Evolutionary conservation across 2,329 filamentous ascomycete genomes (phyloP).

Genomic region (Coniochaeta ligniaria): DNA sequence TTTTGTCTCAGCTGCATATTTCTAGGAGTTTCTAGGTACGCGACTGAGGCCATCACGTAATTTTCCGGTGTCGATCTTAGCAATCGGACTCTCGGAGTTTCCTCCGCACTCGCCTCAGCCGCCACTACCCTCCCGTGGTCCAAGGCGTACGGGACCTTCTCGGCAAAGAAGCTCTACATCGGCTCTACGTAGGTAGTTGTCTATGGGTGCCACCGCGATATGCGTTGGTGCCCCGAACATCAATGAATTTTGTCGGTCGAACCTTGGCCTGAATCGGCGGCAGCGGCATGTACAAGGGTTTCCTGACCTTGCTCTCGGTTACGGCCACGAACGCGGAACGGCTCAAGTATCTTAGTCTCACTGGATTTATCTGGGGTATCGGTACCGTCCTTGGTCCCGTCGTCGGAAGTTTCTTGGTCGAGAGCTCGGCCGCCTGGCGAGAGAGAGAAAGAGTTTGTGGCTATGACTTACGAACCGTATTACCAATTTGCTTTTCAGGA

Average conservation of each 20-base stretch:
- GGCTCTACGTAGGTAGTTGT: conserved; percentile 11
- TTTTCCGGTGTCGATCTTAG: background rate
- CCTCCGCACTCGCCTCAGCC: conserved; percentile 29
- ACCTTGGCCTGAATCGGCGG: conserved; percentile 36
- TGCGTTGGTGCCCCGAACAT: conserved; percentile 37
- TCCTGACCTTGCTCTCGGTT: conserved; percentile 24
- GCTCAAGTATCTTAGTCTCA: conserved; percentile 17
- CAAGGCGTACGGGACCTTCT: conserved; percentile 28
- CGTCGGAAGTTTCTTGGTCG: conserved; percentile 37
- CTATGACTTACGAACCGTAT: background rate
- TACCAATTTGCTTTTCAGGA: background rate
- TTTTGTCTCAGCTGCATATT: background rate
- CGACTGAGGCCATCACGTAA: background rate
- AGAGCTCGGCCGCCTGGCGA: conserved; percentile 33
- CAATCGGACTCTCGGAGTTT: conserved; percentile 24
- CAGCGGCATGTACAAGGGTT: conserved; percentile 31
- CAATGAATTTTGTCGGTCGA: conserved; percentile 37
- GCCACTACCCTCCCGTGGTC: conserved; percentile 25
- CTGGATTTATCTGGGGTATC: conserved; percentile 30
- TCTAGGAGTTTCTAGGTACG: background rate
- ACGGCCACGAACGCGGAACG: conserved; percentile 18
- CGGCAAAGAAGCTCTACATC: conserved; percentile 30
- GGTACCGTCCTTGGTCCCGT: conserved; percentile 39
- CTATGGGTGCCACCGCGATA: conserved; percentile 23
- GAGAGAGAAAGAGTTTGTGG: background rate